A percentile compares a stretch with the other conserved stretches of the same genome.
These are phyloP conservation scores for Hymenoscyphus repandus DNA, from an alignment of 2,329 filamentous ascomycete species.

Conservation along the genomic window DNA sequence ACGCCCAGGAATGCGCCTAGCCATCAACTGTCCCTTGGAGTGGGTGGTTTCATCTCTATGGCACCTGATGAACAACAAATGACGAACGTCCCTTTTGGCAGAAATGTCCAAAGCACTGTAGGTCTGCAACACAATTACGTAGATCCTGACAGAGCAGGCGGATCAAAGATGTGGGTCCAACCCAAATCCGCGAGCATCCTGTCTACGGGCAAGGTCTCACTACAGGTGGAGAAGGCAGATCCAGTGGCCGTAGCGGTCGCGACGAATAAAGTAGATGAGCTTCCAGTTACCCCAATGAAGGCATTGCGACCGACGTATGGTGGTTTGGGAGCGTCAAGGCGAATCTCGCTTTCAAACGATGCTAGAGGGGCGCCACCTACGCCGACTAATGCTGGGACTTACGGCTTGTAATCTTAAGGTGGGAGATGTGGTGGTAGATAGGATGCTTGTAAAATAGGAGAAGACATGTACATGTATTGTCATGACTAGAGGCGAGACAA, in stretches of 20 bases:
- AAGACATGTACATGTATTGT: too few species aligned
- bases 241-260: constrained; percentile 25
- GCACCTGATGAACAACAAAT: constrained; percentile 16
- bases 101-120: not conserved
- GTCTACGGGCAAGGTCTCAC: constrained; percentile 25
- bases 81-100: constrained; percentile 6
- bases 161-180: constrained; percentile 28
- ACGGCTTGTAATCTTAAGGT: too few species aligned
- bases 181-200: constrained; percentile 26
- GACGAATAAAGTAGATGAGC: constrained; percentile 22
- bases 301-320: too few species aligned
- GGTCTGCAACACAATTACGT: constrained; percentile 11
- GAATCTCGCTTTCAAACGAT: too few species aligned
- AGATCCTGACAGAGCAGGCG: constrained; percentile 27
- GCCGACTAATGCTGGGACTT: too few species aligned
- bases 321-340: too few species aligned
- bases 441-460: too few species aligned
- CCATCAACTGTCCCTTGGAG: constrained; percentile 22
- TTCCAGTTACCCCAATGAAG: not conserved
- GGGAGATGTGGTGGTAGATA: too few species aligned
- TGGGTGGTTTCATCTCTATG: constrained; percentile 29
- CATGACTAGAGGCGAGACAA: too few species aligned
- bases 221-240: constrained; percentile 23
- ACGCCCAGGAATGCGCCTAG: constrained; percentile 35
- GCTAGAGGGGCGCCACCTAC: too few species aligned